Conservation (phyloP, 345 rosid species). For the Salix suchowensis region DNA sequence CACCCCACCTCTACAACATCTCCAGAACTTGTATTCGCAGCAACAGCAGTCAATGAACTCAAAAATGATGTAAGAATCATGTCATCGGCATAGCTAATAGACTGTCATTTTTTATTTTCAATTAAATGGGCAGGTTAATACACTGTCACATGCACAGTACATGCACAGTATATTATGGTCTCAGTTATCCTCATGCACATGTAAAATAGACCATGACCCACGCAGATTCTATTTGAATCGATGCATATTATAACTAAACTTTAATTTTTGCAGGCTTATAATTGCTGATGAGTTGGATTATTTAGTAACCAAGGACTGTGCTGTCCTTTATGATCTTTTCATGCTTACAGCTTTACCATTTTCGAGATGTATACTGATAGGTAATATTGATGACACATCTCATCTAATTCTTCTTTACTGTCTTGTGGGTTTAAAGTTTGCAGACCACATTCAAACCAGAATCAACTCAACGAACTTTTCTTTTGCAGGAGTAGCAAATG, state of each 20-base stretch:
- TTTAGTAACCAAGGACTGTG: conserved; percentile 73
- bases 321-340: conserved; percentile 87
- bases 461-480: too few relatives aligned
- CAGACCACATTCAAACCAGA: too few relatives aligned
- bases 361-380: conserved; percentile 75
- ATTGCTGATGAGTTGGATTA: conserved; percentile 91
- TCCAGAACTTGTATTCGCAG: conserved; percentile 59
- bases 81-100: not conserved
- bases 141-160: not conserved
- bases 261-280: conserved; percentile 46
- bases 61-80: conserved; percentile 65
- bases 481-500: too few relatives aligned
- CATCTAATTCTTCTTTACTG: not conserved
- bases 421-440: not conserved
- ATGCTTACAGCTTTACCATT: conserved; percentile 82
- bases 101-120: not conserved
- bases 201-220: not conserved
- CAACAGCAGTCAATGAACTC: conserved; percentile 35
- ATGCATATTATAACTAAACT: not conserved
- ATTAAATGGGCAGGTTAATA: not conserved
- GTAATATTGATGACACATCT: conserved; percentile 29
- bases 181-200: not conserved
- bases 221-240: not conserved
- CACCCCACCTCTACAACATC: conserved; percentile 51
- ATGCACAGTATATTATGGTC: not conserved